Evolutionary conservation across 495 filamentous ascomycete genomes (phyloP), one percentile per base, ranked within the genome.

Genomic region (Tuber umbilicatum): DNA sequence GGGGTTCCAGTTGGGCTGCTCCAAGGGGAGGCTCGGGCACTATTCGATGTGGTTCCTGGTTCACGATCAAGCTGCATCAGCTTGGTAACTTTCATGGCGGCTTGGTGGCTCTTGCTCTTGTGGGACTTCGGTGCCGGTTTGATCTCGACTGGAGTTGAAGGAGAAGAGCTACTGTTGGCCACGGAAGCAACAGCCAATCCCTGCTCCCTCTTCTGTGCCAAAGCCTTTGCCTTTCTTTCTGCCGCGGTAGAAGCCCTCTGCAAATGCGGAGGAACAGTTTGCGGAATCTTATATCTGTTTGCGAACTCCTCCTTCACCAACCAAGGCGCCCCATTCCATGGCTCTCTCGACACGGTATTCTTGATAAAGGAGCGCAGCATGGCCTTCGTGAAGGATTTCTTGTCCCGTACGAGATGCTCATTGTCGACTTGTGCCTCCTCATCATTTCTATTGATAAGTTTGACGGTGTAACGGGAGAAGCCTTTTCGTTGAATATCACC

Each of bases 301-400:
- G 96, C 96, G 69, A 97, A 89, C 70, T 91, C 88, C 31, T 91
- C 87, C 84, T 97, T 98, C 35, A 98, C 94, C 47, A 97, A 83
- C 95, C 95, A 99, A 16, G 96, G 96, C 0, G 95, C 95, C 6
- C 94, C 94, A 67, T 88, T 92, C 94, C 94, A 98, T 0, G 94
- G 88, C 79, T 98, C 96, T 74, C 94, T 87, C 19, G 90, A 93
- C 21, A 97, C 91, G 10, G 93, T 95, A 84, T 97, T 94, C 81
- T 97, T 97, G 74, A 99, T 93, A 76, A 97, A 98, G 3, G 93
- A 91, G 41, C 94, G 90, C 71, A 99, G 86, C 83, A 97, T 93
- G 68, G 94, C 90, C 84, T 99, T 99, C 55, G 94, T 97, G 83
- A 98, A 99, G 7, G 93, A 89, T 80, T 94, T 97, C 39, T 93